These are phyloP conservation scores for Trypanosoma vivax DNA, from an alignment of 208 protist genomes.

Conservation along the genomic window DNA sequence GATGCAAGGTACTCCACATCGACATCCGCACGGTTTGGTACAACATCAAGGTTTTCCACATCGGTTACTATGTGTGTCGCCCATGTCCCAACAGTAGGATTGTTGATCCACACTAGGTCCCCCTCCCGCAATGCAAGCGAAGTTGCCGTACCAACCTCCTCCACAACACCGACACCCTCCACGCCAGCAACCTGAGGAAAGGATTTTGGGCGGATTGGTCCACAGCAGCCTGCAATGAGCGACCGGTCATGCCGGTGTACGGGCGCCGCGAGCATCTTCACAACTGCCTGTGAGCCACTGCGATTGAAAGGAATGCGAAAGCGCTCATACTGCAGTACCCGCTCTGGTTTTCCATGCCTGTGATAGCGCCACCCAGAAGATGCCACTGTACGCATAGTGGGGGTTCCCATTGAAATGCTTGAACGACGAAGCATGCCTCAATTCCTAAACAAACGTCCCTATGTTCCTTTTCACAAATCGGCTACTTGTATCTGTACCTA, in stretches of 20 bases:
- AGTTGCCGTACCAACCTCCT: conserved; percentile 85
- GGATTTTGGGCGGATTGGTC: conserved; percentile 19
- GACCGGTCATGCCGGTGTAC: conserved; percentile 96
- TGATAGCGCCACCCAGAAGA: conserved; percentile 85
- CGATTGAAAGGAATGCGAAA: conserved; percentile 84
- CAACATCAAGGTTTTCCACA: conserved; percentile 74
- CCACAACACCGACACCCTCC: conserved; percentile 94
- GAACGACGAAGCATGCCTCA: conserved; percentile 13
- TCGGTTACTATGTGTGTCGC: conserved; percentile 84
- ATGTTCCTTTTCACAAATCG: background rate
- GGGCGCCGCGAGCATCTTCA: conserved; percentile 94
- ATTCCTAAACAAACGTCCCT: background rate
- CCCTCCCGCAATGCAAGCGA: conserved; percentile 66
- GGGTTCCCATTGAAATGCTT: conserved; percentile 15
- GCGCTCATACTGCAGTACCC: conserved; percentile 80
- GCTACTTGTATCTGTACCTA: background rate
- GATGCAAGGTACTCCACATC: conserved; percentile 92
- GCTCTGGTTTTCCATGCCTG: conserved; percentile 56
- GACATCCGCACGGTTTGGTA: conserved; percentile 83
- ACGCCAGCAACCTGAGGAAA: conserved; percentile 44
- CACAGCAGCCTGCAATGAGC: conserved; percentile 88
- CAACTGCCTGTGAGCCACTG: conserved; percentile 75
- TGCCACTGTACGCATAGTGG: conserved; percentile 69
- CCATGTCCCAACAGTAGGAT: conserved; percentile 86
- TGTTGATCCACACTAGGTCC: conserved; percentile 93